phyloP scores from a whole-genome alignment of 345 rosid genomes.

The Geranium brycei region DNA sequence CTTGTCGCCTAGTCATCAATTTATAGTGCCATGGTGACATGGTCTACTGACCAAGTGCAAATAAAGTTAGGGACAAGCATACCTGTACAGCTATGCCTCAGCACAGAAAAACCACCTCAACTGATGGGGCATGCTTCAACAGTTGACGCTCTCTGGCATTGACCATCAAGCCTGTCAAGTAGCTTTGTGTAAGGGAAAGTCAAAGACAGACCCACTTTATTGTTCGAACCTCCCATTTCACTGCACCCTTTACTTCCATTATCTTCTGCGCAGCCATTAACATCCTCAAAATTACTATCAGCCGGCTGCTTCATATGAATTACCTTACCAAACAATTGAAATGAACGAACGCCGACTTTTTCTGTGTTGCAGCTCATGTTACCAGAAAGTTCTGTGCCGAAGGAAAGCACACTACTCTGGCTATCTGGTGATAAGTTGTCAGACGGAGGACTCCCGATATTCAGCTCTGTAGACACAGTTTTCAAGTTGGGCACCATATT shows the following conservation, averaged over 20 bases:
- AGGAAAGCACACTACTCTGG: slow-evolving; percentile 49
- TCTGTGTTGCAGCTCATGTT: slow-evolving; percentile 25
- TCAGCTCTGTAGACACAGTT: slow-evolving; percentile 42
- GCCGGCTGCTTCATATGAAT: slow-evolving; percentile 42
- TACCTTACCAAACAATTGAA: slow-evolving; percentile 72
- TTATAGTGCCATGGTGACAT: too few relatives aligned
- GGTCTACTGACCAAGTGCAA: too few relatives aligned
- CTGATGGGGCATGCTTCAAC: slow-evolving; percentile 23
- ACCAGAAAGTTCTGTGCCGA: slow-evolving; percentile 34
- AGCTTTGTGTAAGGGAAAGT: slow-evolving; percentile 23
- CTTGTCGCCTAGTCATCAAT: too few relatives aligned
- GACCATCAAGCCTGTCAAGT: slow-evolving; percentile 26
- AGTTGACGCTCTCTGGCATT: slow-evolving; percentile 21
- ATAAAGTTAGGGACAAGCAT: neutral
- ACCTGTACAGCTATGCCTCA: slow-evolving; percentile 37
- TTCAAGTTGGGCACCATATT: slow-evolving; percentile 30
- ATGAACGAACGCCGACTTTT: slow-evolving; percentile 30
- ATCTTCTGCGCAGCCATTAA: slow-evolving; percentile 27
- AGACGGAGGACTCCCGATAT: slow-evolving; percentile 56
- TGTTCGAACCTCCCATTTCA: slow-evolving; percentile 24
- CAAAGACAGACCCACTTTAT: slow-evolving; percentile 26
- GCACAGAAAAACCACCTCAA: slow-evolving; percentile 16
- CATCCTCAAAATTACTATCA: slow-evolving; percentile 41
- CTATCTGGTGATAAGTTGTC: slow-evolving; percentile 69
- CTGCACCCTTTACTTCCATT: slow-evolving; percentile 39